Evolutionary conservation across 768 basidiomycete genomes (phyloP), one percentile per base, ranked within the genome.

Genomic region (Pulveroboletus sp.): DNA sequence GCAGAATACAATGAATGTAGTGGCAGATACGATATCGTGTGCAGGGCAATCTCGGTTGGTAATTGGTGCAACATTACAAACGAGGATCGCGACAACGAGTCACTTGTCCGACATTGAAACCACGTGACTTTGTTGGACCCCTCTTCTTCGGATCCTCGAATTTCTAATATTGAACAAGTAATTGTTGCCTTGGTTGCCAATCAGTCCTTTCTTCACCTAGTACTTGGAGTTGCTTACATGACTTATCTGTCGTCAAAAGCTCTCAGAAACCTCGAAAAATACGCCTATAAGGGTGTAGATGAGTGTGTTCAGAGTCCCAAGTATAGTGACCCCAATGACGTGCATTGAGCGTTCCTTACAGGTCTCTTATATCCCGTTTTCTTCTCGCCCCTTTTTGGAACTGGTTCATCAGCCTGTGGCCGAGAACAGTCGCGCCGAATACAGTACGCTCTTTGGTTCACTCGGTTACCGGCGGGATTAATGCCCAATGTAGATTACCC

Each of bases 341-440:
- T 24, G 9, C 49, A 43, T 53, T 47, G 49, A 51, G 41, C 30
- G 46, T 20, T 50, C 42, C 27, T 14, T 8, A 31, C 52, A 93
- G 90, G 65, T 94, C 91, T 9, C 57, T 89, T 27, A 59, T 88
- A 2, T 90, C 90, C 32, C 76, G 79, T 61, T 85, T 86, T 66
- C 71, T 93, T 20, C 73, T 97, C 45, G 80, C 82, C 37, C 89
- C 88, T 3, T 95, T 86, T 70, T 96, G 93, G 93, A 89, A 76
- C 29, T 89, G 88, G 88, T 81, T 95, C 53, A 88, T 95, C 47
- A 92, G 81, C 5, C 75, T 93, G 22, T 94, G 89, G 82, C 93
- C 93, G 2, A 73, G 77, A 38, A 83, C 75, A 38, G 74, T 97
- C 6, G 93, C 93, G 1, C 93, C 93, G 2, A 97, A 97, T 66